phyloP scores from a whole-genome alignment of 1,284 basidiomycete genomes.

The Tetrapyrgos nigripes region DNA sequence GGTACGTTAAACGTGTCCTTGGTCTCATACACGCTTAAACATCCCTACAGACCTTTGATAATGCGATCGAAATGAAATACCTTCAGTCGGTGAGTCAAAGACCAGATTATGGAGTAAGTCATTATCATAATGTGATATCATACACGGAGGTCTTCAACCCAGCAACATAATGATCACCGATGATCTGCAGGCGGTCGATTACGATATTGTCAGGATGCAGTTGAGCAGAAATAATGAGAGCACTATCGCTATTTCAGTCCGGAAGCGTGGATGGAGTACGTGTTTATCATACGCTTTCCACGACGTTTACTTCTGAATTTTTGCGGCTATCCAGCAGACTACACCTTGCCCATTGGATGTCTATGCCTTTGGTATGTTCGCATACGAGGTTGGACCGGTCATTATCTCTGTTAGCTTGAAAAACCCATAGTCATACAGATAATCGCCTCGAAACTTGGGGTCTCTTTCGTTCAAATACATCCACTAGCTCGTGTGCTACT shows the following conservation, averaged over 20 bases:
- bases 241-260: slow-evolving; percentile 34
- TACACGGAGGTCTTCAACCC: slow-evolving; percentile 8
- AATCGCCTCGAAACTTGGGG: slow-evolving; percentile 28
- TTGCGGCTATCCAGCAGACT: too few species aligned
- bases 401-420: too few species aligned
- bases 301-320: too few species aligned
- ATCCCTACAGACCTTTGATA: slow-evolving; percentile 16
- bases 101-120: neutral
- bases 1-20: neutral
- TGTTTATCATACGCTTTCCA: neutral
- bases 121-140: slow-evolving; percentile 1
- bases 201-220: slow-evolving; percentile 28
- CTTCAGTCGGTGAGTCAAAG: slow-evolving; percentile 24
- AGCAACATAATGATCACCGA: slow-evolving; percentile 9
- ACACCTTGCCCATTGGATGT: slow-evolving; percentile 28
- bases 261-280: slow-evolving; percentile 35
- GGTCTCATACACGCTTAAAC: neutral
- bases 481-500: slow-evolving; percentile 28
- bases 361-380: slow-evolving; percentile 31
- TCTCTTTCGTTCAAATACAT: slow-evolving; percentile 30
- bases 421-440: slow-evolving; percentile 26
- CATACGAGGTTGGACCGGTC: slow-evolving; percentile 24
- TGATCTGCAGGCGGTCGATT: slow-evolving; percentile 25
- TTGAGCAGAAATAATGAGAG: slow-evolving; percentile 19
- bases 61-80: slow-evolving; percentile 29